Evolutionary conservation across 805 yeast genomes (phyloP), one percentile per base, ranked within the genome.

Genomic region (Yarrowia porcina): DNA sequence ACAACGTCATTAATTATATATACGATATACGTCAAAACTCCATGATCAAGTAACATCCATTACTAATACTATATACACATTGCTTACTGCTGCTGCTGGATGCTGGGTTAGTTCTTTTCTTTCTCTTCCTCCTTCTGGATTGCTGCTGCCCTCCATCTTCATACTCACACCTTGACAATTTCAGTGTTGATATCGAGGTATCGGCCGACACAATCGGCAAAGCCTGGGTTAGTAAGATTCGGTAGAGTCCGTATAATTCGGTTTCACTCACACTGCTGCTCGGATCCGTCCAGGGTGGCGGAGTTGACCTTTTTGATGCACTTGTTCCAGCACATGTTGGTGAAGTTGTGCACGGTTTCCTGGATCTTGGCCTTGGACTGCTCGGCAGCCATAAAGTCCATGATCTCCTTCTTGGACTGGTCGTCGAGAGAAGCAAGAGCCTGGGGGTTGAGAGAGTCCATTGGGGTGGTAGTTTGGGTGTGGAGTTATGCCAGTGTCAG

Each of bases 301-400:
- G 76, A 65, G 20, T 74, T 77, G 65, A 69, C 61, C 25, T 75
- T 72, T 54, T 77, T 76, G 60, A 90, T 82, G 75, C 98, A 92
- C 76, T 89, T 88, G 73, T 87, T 89, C 81, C 90, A 92, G 74
- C 98, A 92, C 79, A 87, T 80, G 72, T 90, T 92, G 27, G 97
- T 91, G 82, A 90, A 90, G 70, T 81, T 83, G 73, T 92, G 97
- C 65, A 92, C 88, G 33, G 96, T 74, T 64, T 66, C 81, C 74
- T 90, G 97, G 30, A 92, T 89, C 76, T 90, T 90, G 63, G 93
- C 86, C 77, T 89, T 90, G 66, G 94, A 83, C 72, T 88, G 87
- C 76, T 92, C 97, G 13, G 87, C 77, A 72, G 90, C 96, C 54
- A 91, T 78, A 77, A 90, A 91, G 63, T 81, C 79, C 69, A 85